phyloP scores from a whole-genome alignment of 2,329 filamentous ascomycete genomes.

The Trichoderma asperellum region DNA sequence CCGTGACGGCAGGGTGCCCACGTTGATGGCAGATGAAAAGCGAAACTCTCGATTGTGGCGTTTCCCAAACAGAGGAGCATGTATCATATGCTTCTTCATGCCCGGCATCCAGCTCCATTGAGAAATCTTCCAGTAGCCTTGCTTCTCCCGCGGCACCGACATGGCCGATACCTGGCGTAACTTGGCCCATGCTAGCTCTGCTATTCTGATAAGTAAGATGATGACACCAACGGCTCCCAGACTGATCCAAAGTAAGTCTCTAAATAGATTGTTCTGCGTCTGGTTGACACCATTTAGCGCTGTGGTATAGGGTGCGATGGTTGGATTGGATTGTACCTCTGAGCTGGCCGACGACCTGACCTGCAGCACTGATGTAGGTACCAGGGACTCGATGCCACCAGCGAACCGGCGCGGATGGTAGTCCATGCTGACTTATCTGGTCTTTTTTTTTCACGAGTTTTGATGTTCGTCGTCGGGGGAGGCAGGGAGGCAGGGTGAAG shows the following conservation, averaged over 20 bases:
- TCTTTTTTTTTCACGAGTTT: neutral
- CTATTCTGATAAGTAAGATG: conserved; percentile 57
- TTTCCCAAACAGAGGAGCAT: conserved; percentile 67
- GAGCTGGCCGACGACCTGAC: conserved; percentile 37
- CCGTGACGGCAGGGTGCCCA: conserved; percentile 67
- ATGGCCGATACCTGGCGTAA: conserved; percentile 64
- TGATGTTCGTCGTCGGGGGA: neutral
- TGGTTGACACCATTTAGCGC: conserved; percentile 65
- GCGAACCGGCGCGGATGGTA: conserved; percentile 40
- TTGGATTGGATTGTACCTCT: conserved; percentile 47
- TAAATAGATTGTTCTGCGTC: conserved; percentile 59
- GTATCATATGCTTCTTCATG: conserved; percentile 62
- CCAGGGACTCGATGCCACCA: conserved; percentile 37
- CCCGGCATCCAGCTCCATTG: conserved; percentile 64
- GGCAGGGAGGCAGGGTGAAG: conserved; percentile 21
- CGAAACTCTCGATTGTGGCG: conserved; percentile 70
- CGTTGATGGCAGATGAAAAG: conserved; percentile 62
- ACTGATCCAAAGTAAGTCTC: conserved; percentile 63
- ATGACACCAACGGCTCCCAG: conserved; percentile 59
- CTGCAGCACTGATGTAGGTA: conserved; percentile 41
- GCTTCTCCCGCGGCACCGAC: conserved; percentile 54
- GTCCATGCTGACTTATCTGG: conserved; percentile 39
- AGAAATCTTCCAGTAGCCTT: conserved; percentile 62
- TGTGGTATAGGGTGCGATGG: conserved; percentile 60
- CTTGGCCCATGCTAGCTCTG: conserved; percentile 59